These are phyloP conservation scores for Apium graveolens DNA, from an alignment of 129 eudicot species.

Conservation along the genomic window DNA sequence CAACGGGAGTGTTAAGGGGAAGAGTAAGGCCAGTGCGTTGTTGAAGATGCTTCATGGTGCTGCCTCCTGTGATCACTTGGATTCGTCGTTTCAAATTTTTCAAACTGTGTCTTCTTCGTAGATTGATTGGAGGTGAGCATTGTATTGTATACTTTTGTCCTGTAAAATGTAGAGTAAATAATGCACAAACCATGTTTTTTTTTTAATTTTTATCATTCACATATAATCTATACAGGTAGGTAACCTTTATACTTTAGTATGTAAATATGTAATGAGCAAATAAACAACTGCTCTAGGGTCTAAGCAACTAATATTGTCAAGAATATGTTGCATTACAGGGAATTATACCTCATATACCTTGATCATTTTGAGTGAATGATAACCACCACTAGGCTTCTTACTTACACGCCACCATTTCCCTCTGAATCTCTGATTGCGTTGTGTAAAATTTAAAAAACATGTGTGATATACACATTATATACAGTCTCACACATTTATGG, in stretches of 20 bases:
- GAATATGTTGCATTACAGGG: too few relatives aligned
- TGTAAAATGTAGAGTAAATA: background rate
- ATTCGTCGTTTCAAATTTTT: slow-evolving; percentile 19
- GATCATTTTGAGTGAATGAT: background rate
- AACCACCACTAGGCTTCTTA: background rate
- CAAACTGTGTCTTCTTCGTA: slow-evolving; percentile 23
- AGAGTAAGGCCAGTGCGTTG: slow-evolving; percentile 49
- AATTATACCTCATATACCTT: background rate
- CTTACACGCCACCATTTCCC: background rate
- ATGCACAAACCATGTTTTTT: background rate
- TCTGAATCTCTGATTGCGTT: background rate
- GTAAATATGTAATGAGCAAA: background rate
- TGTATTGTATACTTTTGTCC: background rate
- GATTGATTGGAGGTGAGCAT: slow-evolving; percentile 16
- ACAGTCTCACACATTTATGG: background rate
- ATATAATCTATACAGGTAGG: background rate
- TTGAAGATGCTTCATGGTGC: slow-evolving; percentile 44
- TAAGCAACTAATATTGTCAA: background rate
- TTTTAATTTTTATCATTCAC: background rate
- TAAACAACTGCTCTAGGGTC: background rate
- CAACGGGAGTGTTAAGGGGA: slow-evolving; percentile 68
- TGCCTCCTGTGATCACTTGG: slow-evolving; percentile 1
- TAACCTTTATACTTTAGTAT: background rate
- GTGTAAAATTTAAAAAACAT: background rate
- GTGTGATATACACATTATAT: background rate